Conservation (phyloP, 2,329 filamentous ascomycete genomes). For the Trichoderma afroharzianum region DNA sequence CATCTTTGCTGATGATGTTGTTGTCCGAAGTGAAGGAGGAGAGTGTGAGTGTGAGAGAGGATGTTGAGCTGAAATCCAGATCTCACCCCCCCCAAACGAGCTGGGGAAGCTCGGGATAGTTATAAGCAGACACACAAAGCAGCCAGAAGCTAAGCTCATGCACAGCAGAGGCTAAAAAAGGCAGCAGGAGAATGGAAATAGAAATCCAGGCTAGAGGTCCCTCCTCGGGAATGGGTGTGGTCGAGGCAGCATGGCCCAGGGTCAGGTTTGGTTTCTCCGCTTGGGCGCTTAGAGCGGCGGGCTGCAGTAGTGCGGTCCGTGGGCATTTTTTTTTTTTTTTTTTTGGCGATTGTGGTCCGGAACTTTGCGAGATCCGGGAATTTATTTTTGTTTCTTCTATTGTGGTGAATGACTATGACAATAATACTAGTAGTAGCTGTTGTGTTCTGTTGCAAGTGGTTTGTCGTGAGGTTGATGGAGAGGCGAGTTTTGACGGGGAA, state of each 20-base stretch:
- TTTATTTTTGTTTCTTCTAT: neutral
- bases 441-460: neutral
- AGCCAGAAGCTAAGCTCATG: neutral
- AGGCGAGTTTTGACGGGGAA: neutral
- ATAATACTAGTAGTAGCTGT: neutral
- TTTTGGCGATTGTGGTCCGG: neutral
- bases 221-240: slow-evolving; percentile 12
- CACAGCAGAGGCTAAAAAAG: neutral
- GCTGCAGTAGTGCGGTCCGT: slow-evolving; percentile 22
- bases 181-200: slow-evolving; percentile 4
- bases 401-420: neutral
- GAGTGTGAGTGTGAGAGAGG: neutral
- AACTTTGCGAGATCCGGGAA: neutral
- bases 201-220: neutral
- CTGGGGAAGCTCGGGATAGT: slow-evolving; percentile 14
- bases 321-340: neutral
- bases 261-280: slow-evolving; percentile 21
- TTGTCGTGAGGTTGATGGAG: neutral
- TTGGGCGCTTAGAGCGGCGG: slow-evolving; percentile 24
- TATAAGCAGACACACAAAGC: slow-evolving; percentile 15
- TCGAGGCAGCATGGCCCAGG: slow-evolving; percentile 2
- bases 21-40: neutral
- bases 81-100: neutral
- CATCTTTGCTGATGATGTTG: slow-evolving; percentile 25
- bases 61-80: neutral